Base-by-base conservation (phyloP, 2,329 filamentous ascomycete species). In the Ophiostoma ips region DNA sequence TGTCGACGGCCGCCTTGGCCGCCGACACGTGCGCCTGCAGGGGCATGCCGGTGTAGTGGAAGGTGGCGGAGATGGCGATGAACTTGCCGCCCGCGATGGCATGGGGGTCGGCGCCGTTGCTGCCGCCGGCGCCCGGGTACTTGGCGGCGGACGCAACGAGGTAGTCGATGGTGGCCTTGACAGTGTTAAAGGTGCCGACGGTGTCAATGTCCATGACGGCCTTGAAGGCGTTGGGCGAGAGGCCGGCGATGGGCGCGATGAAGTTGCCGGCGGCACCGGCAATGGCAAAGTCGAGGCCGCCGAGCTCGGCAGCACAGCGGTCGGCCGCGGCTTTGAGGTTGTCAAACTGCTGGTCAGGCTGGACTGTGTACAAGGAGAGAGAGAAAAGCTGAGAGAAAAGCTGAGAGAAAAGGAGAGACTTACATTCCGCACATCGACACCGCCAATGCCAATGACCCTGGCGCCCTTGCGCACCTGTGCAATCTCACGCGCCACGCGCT, bases 261-360 rank as follows among this genome's bases (percentile, higher is more conserved):
- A 96, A 98, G 66, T 98, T 98, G 52, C 92, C 92, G 16, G 92
- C 92, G 13, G 92, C 92, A 47, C 92, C 92, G 18, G 90, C 90
- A 63, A 95, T 94, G 52, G 94, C 85, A 64, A 83, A 95, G 65
- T 98, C 92, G 57, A 98, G 89, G 12, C 76, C 74, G 6, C 92
- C 92, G 5, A 98, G 72, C 66, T 95, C 87, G 57, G 79, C 76
- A 1, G 79, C 84, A 60, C 88, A 95, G 55, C 75, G 75, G 52
- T 89, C 84, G 1, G 85, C 89, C 0, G 90, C 88, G 50, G 73
- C 72, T 56, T 84, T 72, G 52, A 95, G 64, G 53, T 73, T 76
- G 40, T 88, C 75, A 12, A 73, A 71, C 65, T 81, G 50, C 7
- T 10, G 10, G 13, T 34, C 11, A 3, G 10, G 31, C 3, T 43